A percentile compares a stretch with the other conserved stretches of the same genome.
phyloP scores from a whole-genome alignment of 208 protist species.

The Crithidia fasciculata region DNA sequence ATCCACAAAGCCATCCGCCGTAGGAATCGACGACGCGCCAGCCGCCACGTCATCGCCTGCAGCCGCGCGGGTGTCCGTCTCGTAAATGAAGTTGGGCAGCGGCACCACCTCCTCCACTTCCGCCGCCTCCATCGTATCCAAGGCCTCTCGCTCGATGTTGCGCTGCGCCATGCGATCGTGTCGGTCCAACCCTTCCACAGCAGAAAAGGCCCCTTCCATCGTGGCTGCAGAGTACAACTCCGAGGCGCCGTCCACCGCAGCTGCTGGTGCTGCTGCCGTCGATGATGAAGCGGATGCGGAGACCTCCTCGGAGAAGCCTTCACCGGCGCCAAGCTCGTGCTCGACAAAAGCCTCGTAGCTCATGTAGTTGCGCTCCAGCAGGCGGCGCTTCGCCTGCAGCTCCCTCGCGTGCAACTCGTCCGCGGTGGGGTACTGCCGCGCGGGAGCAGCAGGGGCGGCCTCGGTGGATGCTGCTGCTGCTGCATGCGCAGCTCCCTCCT shows the following conservation, averaged over 20 bases:
- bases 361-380: conserved; percentile 66
- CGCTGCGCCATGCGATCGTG: conserved; percentile 50
- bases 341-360: conserved; percentile 77
- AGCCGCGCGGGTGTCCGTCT: not conserved
- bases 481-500: too few species aligned
- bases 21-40: not conserved
- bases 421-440: conserved; percentile 24
- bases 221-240: conserved; percentile 33
- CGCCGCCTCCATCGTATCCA: conserved; percentile 35
- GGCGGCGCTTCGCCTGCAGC: conserved; percentile 38
- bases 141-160: conserved; percentile 36
- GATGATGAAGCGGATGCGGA: not conserved
- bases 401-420: conserved; percentile 63
- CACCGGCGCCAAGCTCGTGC: conserved; percentile 49
- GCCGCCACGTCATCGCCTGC: not conserved
- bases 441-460: too few species aligned
- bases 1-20: not conserved
- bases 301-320: conserved; percentile 18
- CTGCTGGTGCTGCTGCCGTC: not conserved
- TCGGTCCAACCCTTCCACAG: conserved; percentile 41
- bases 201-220: conserved; percentile 45
- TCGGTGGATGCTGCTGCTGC: too few species aligned
- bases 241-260: not conserved
- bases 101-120: conserved; percentile 46
- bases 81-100: conserved; percentile 67